Conservation (phyloP, 305 asterid genomes). For the Solanum hybrid region DNA sequence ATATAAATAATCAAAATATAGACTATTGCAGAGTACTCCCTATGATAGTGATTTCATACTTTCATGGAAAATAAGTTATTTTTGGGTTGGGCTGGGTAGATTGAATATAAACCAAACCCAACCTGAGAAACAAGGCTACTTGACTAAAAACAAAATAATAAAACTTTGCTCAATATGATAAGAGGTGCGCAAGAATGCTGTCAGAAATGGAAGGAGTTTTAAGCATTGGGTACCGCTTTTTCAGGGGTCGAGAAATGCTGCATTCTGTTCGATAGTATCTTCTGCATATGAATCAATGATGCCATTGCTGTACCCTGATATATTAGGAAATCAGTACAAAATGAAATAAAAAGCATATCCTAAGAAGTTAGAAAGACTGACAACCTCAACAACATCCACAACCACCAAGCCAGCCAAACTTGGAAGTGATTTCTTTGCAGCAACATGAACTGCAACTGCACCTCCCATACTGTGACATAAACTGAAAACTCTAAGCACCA, state of each 20-base stretch:
- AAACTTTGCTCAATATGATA: background rate
- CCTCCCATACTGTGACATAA: conserved; percentile 78
- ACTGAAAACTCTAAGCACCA: conserved; percentile 6
- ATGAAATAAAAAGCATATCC: background rate
- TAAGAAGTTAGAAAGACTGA: background rate
- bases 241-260: conserved; percentile 76
- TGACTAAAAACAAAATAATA: background rate
- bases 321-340: conserved; percentile 12
- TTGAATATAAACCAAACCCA: background rate
- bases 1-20: background rate
- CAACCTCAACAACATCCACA: conserved; percentile 98
- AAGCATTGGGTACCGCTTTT: conserved; percentile 64
- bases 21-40: background rate
- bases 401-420: conserved; percentile 77
- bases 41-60: background rate
- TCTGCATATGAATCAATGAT: conserved; percentile 85
- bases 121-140: background rate
- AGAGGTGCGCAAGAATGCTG: background rate
- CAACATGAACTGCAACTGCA: conserved; percentile 77
- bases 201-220: conserved; percentile 4
- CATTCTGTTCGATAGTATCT: conserved; percentile 73
- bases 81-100: background rate
- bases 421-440: conserved; percentile 72
- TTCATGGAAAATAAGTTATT: background rate
- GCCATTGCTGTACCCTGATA: conserved; percentile 95